A percentile compares a stretch with the other conserved stretches of the same genome.
Evolutionary conservation across 345 rosid genomes (phyloP).

Genomic region (Eucalyptus globulus): DNA sequence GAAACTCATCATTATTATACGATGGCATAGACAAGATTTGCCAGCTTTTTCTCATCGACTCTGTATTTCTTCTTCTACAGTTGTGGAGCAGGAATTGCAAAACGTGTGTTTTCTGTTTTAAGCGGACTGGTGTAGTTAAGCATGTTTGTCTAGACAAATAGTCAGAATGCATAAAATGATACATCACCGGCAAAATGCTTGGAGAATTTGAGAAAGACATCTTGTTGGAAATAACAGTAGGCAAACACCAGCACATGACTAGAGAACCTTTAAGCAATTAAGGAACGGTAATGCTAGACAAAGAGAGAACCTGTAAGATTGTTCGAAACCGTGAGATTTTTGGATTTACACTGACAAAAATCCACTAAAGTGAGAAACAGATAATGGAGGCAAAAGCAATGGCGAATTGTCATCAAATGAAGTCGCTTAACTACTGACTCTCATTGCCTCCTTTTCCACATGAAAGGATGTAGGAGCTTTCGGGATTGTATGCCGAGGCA

Average conservation of each 20-base stretch:
- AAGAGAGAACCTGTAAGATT: not conserved
- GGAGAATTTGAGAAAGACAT: not conserved
- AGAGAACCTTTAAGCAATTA: not conserved
- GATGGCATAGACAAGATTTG: too few species aligned
- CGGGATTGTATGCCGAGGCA: too few species aligned
- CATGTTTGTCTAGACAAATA: not conserved
- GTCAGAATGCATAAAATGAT: not conserved
- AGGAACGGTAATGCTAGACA: rapidly evolving
- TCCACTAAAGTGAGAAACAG: not conserved
- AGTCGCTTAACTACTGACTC: not conserved
- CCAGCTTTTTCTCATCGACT: too few species aligned
- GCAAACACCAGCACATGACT: not conserved
- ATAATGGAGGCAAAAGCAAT: too few species aligned
- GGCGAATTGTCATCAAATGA: not conserved
- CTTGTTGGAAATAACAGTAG: not conserved
- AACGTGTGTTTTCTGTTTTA: too few species aligned
- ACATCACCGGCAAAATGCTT: not conserved
- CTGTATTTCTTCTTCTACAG: rapidly evolving
- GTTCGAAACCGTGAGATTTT: not conserved
- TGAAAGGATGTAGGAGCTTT: too few species aligned
- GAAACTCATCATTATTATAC: slow-evolving; percentile 26
- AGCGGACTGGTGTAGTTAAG: too few species aligned
- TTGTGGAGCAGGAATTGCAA: too few species aligned
- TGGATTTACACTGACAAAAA: not conserved
- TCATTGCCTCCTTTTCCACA: not conserved